Percentiles rank a stretch among this genome's conserved stretches.
phyloP scores from a whole-genome alignment of 2,329 filamentous ascomycete genomes.

The Myriosclerotinia scirpicola region DNA sequence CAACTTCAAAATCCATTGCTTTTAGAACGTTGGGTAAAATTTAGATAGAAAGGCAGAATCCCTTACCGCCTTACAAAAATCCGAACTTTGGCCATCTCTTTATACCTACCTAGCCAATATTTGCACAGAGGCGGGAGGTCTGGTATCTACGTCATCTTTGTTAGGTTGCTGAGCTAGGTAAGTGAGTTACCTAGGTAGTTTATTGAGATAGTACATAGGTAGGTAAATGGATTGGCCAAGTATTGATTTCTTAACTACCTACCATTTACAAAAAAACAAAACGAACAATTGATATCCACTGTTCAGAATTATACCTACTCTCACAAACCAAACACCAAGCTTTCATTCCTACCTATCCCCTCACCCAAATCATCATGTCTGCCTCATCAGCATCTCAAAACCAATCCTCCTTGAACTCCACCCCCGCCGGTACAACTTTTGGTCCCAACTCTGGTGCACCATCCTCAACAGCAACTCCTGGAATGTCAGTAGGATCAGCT shows the following conservation, averaged over 20 bases:
- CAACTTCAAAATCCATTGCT: too few relatives aligned
- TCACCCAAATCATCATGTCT: conserved; percentile 33
- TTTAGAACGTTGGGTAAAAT: too few relatives aligned
- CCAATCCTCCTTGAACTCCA: conserved; percentile 35
- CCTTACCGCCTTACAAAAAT: too few relatives aligned
- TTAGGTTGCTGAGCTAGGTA: background rate
- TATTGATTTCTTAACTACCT: background rate
- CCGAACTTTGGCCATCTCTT: too few relatives aligned
- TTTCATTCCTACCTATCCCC: conserved; percentile 10
- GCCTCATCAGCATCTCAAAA: conserved; percentile 37
- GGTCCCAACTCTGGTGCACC: conserved; percentile 30
- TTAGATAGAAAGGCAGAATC: too few relatives aligned
- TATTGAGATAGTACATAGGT: background rate
- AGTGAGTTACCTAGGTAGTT: background rate
- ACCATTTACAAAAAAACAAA: background rate
- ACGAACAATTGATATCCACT: background rate
- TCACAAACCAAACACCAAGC: background rate
- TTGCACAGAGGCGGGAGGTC: background rate
- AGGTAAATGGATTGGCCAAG: background rate
- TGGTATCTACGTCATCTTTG: conserved; percentile 10
- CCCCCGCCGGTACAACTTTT: conserved; percentile 29
- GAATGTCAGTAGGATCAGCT: conserved; percentile 35
- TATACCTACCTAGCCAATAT: too few relatives aligned
- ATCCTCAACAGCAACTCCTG: conserved; percentile 34
- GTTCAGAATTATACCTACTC: too few relatives aligned